Conservation (phyloP, 768 basidiomycete genomes). For the Lepiota brunneoincarnata region DNA sequence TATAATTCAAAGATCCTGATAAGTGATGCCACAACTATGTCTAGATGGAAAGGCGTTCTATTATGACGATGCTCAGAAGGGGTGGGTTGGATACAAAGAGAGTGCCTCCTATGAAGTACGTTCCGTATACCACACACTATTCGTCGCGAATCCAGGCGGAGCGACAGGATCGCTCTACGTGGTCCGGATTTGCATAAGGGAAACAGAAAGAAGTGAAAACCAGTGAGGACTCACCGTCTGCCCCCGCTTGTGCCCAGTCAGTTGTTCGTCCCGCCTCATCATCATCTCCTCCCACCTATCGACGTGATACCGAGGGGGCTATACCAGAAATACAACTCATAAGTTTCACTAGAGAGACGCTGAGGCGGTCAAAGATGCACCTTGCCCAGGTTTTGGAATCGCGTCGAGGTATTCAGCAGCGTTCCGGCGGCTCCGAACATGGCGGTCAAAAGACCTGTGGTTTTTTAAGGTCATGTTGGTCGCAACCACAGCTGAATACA, state of each 20-base stretch:
- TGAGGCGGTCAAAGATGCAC: constrained; percentile 33
- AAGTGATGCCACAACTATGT: background rate
- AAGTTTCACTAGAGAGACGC: background rate
- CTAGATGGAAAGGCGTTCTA: background rate
- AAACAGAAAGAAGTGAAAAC: background rate
- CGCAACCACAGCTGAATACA: background rate
- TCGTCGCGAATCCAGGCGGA: constrained; percentile 69
- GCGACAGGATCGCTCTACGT: constrained; percentile 64
- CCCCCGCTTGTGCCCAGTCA: constrained; percentile 85
- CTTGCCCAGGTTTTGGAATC: constrained; percentile 89
- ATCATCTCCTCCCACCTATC: constrained; percentile 96
- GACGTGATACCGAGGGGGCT: constrained; percentile 83
- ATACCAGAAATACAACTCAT: background rate
- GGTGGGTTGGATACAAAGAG: background rate
- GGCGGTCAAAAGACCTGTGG: constrained; percentile 71
- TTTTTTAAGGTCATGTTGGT: constrained; percentile 1
- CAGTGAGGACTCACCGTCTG: constrained; percentile 64
- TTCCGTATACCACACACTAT: constrained; percentile 72
- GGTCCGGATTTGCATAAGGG: background rate
- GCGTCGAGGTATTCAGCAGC: constrained; percentile 72
- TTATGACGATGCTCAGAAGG: background rate
- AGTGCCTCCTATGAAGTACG: constrained; percentile 31
- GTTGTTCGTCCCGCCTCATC: constrained; percentile 86
- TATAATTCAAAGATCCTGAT: background rate
- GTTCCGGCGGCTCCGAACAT: constrained; percentile 94